Percentiles rank a stretch among this genome's conserved stretches.
phyloP scores from a whole-genome alignment of 352 stramenopile species.

The Globisporangium apiculatum region DNA sequence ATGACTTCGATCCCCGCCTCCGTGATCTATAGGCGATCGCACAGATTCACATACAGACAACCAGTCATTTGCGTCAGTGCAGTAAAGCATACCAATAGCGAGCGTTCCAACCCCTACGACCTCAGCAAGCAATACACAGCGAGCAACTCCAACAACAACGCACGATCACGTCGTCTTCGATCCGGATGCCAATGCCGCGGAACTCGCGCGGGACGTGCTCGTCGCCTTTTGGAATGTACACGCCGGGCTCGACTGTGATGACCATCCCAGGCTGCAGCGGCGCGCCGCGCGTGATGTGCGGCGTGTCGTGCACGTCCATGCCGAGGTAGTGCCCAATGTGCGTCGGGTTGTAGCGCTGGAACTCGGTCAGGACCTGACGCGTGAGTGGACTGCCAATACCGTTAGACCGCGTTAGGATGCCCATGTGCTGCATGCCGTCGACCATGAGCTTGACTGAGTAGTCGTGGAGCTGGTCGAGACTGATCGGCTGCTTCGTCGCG shows the following conservation, averaged over 20 bases:
- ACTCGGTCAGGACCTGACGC: slow-evolving; percentile 35
- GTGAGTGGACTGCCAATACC: slow-evolving; percentile 14
- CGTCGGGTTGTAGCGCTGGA: slow-evolving; percentile 84
- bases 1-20: slow-evolving; percentile 70
- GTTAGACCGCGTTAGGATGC: slow-evolving; percentile 33
- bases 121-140: neutral
- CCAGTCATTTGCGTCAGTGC: too few species aligned
- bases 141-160: slow-evolving; percentile 6
- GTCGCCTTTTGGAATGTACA: slow-evolving; percentile 80
- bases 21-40: slow-evolving; percentile 38
- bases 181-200: slow-evolving; percentile 78
- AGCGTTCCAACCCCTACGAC: neutral
- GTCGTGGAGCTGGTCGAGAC: slow-evolving; percentile 66
- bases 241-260: slow-evolving; percentile 74
- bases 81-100: neutral
- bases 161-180: slow-evolving; percentile 84
- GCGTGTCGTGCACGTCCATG: slow-evolving; percentile 82
- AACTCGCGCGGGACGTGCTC: slow-evolving; percentile 56
- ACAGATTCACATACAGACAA: slow-evolving; percentile 3
- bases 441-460: slow-evolving; percentile 72
- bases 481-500: slow-evolving; percentile 36
- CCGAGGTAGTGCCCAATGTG: slow-evolving; percentile 81
- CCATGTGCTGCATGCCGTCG: slow-evolving; percentile 50
- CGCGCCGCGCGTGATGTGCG: slow-evolving; percentile 49
- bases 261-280: slow-evolving; percentile 70